These are phyloP conservation scores for Gillenia trifoliata DNA, from an alignment of 306 rosid genomes.

Conservation along the genomic window DNA sequence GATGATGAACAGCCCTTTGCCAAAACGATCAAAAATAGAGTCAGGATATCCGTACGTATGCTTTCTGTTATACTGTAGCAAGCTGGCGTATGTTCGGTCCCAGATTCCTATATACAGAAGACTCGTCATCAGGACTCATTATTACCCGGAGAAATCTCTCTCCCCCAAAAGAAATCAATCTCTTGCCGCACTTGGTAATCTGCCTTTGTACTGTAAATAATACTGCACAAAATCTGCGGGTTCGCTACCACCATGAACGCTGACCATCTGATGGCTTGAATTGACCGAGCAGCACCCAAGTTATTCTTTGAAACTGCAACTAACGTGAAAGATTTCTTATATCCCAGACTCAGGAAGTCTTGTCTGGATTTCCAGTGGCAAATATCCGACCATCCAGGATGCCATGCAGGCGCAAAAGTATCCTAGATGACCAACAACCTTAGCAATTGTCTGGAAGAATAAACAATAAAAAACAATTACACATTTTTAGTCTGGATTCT, in stretches of 20 bases:
- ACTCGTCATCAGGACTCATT: slow-evolving; percentile 68
- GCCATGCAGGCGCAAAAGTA: slow-evolving; percentile 89
- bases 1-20: slow-evolving; percentile 8
- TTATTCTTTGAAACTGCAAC: slow-evolving; percentile 59
- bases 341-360: slow-evolving; percentile 89
- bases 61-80: slow-evolving; percentile 75
- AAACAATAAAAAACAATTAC: neutral
- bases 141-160: slow-evolving; percentile 77
- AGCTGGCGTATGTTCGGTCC: slow-evolving; percentile 75
- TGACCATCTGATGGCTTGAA: slow-evolving; percentile 72
- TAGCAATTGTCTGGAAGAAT: slow-evolving; percentile 52
- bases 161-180: slow-evolving; percentile 88
- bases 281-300: slow-evolving; percentile 71
- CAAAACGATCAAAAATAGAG: slow-evolving; percentile 42
- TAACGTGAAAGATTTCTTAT: slow-evolving; percentile 44
- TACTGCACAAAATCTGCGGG: slow-evolving; percentile 88
- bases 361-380: slow-evolving; percentile 82
- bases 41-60: slow-evolving; percentile 65
- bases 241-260: slow-evolving; percentile 71
- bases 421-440: slow-evolving; percentile 66
- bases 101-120: slow-evolving; percentile 72
- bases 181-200: slow-evolving; percentile 57
- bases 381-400: slow-evolving; percentile 66
- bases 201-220: slow-evolving; percentile 51
- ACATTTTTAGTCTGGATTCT: too few relatives aligned